These are phyloP conservation scores for Saksenaea vasiformis DNA, from an alignment of 371 early-diverging fungal genomes.

Conservation along the genomic window DNA sequence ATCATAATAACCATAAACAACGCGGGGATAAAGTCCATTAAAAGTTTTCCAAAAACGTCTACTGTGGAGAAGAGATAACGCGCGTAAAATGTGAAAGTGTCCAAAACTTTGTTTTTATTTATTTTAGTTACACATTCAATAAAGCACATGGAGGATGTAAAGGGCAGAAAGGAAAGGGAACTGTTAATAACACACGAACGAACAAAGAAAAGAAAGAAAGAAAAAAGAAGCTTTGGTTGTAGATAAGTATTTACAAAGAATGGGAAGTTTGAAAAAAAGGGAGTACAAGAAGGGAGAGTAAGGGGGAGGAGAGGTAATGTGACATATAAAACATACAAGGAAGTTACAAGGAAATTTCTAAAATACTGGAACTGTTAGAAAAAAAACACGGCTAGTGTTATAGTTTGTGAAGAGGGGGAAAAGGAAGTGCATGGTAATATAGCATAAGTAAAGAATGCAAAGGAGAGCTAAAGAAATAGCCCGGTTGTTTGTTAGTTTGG, in stretches of 20 bases:
- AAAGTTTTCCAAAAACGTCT: too few species aligned
- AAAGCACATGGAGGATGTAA: constrained; percentile 4
- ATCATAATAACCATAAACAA: too few species aligned
- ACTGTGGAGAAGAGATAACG: too few species aligned
- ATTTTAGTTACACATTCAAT: background rate
- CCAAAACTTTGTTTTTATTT: constrained; percentile 1
- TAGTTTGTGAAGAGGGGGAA: background rate
- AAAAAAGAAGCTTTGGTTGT: background rate
- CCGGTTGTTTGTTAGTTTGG: background rate
- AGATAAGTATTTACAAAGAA: constrained; percentile 5
- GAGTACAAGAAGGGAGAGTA: constrained; percentile 5
- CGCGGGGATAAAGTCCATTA: background rate
- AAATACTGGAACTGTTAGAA: constrained; percentile 4
- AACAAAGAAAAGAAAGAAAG: background rate
- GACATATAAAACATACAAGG: constrained; percentile 5
- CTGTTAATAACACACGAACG: constrained; percentile 3
- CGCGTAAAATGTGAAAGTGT: background rate
- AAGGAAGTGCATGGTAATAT: background rate
- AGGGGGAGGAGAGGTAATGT: constrained; percentile 4
- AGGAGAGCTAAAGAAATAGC: background rate
- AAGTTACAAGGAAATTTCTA: background rate
- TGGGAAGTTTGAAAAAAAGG: constrained; percentile 3
- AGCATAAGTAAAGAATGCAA: background rate
- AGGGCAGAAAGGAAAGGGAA: constrained; percentile 2
- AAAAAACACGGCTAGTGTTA: background rate